Conservation (phyloP, 2,329 filamentous ascomycete genomes). For the Colletotrichum cereale region DNA sequence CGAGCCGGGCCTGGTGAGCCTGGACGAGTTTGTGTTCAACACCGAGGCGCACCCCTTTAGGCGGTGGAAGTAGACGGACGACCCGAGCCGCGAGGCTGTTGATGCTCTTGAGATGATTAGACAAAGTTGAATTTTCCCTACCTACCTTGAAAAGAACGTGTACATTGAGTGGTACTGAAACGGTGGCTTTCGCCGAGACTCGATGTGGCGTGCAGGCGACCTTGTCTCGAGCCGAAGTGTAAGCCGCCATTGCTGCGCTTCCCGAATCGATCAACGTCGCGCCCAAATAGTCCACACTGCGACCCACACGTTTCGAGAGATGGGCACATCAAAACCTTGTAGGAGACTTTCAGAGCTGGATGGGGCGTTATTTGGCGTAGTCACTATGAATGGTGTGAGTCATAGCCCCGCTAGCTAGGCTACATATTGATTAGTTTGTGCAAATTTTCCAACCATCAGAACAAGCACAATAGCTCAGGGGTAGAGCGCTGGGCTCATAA, state of each 20-base stretch:
- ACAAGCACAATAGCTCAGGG: slow-evolving; percentile 25
- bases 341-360: background rate
- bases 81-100: background rate
- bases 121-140: background rate
- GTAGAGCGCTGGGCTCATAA: slow-evolving; percentile 40
- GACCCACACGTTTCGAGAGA: background rate
- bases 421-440: accelerated
- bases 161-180: background rate
- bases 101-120: background rate
- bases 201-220: background rate
- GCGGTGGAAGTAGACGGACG: slow-evolving; percentile 5
- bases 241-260: background rate
- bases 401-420: background rate
- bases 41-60: slow-evolving; percentile 52
- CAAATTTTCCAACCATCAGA: accelerated
- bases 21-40: slow-evolving; percentile 69
- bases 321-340: background rate
- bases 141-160: background rate
- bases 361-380: background rate
- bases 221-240: background rate
- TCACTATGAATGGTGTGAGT: background rate
- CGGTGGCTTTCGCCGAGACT: background rate
- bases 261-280: background rate
- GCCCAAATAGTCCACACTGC: background rate
- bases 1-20: slow-evolving; percentile 64